Percentiles rank a stretch among this genome's conserved stretches.
phyloP scores from a whole-genome alignment of 371 early-diverging fungal species.

The Saksenaea vasiformis region DNA sequence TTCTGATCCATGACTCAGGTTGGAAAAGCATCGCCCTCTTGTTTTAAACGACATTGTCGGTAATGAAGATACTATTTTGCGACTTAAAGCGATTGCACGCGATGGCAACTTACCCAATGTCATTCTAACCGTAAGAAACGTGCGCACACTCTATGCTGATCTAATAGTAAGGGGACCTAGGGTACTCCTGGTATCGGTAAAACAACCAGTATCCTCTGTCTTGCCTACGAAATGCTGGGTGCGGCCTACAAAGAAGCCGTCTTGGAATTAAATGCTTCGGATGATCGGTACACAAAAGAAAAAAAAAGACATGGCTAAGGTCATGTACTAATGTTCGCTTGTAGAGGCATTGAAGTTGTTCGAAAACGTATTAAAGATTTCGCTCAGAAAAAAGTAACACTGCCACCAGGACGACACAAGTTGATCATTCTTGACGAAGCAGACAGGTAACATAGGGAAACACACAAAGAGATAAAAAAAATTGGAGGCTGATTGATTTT shows the following conservation, averaged over 20 bases:
- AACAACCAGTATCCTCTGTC: conserved; percentile 94
- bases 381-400: conserved; percentile 95
- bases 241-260: conserved; percentile 87
- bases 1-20: conserved; percentile 56
- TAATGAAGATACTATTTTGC: conserved; percentile 90
- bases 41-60: conserved; percentile 93
- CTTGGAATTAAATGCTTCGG: conserved; percentile 98
- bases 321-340: neutral
- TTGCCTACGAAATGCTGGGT: conserved; percentile 88
- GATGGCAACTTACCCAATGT: conserved; percentile 98
- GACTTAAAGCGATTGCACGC: conserved; percentile 83
- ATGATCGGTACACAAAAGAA: conserved; percentile 79
- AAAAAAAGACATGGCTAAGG: neutral
- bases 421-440: conserved; percentile 99
- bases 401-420: conserved; percentile 91
- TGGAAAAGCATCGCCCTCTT: conserved; percentile 97
- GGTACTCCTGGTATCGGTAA: conserved; percentile 99
- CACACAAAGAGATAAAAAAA: conserved; percentile 3
- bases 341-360: conserved; percentile 97
- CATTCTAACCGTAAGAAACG: conserved; percentile 88
- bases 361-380: conserved; percentile 97
- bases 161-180: conserved; percentile 40
- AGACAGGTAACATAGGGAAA: conserved; percentile 60
- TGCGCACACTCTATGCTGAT: too few species aligned
- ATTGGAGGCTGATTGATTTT: conserved; percentile 1